These are phyloP conservation scores for Flammula alnicola DNA, from an alignment of 1,284 basidiomycete species.

Conservation along the genomic window DNA sequence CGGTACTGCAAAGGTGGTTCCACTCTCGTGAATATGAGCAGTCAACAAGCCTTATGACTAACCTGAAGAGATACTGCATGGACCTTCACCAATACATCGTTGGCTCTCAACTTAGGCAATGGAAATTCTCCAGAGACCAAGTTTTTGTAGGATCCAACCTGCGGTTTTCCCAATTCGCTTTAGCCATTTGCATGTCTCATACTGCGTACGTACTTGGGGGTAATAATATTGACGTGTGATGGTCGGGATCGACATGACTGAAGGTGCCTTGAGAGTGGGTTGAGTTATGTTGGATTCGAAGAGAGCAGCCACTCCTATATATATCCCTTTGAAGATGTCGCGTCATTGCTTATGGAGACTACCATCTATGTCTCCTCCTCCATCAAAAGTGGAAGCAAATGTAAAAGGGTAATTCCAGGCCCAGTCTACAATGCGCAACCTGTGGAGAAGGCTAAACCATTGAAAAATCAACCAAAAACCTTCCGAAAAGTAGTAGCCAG, in stretches of 20 bases:
- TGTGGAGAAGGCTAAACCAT: too few relatives aligned
- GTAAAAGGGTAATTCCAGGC: too few relatives aligned
- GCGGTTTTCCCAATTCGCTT: not conserved
- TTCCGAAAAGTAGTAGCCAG: too few relatives aligned
- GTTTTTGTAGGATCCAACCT: slow-evolving; percentile 33
- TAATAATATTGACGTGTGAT: slow-evolving; percentile 16
- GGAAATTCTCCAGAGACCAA: slow-evolving; percentile 35
- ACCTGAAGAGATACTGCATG: slow-evolving; percentile 54
- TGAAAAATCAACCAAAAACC: too few relatives aligned
- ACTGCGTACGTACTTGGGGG: slow-evolving; percentile 15
- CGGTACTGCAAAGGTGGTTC: slow-evolving; percentile 20
- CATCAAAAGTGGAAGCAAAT: too few relatives aligned
- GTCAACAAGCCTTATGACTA: not conserved
- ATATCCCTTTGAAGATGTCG: not conserved
- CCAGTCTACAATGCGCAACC: too few relatives aligned
- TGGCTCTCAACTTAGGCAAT: slow-evolving; percentile 35
- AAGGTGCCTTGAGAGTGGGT: not conserved
- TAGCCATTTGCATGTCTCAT: not conserved
- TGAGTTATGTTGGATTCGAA: too few relatives aligned
- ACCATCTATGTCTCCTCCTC: too few relatives aligned
- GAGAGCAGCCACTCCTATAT: too few relatives aligned
- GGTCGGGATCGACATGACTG: slow-evolving; percentile 17
- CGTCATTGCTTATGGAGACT: not conserved
- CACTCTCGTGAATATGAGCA: slow-evolving; percentile 35
- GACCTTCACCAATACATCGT: slow-evolving; percentile 51